phyloP scores from a whole-genome alignment of 768 basidiomycete genomes.

The Cubamyces lactineus region DNA sequence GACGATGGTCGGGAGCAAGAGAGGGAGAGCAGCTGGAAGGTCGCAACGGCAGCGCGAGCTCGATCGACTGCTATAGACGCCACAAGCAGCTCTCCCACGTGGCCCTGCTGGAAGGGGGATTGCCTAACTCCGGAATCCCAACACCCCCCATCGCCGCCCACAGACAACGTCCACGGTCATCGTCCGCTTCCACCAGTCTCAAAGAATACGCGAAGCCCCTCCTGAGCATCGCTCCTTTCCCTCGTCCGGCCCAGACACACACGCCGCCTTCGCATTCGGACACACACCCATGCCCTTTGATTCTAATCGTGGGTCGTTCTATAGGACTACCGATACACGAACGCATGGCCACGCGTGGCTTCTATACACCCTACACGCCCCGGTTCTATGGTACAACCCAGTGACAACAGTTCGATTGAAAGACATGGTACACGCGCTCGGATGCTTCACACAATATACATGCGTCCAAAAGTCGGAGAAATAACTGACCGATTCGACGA shows the following conservation, averaged over 20 bases:
- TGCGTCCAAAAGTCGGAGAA: conserved; percentile 9
- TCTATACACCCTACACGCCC: conserved; percentile 3
- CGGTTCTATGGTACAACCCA: conserved; percentile 10
- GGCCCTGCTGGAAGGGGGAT: neutral
- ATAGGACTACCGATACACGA: conserved; percentile 14
- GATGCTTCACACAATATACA: conserved; percentile 1
- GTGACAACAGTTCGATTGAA: conserved; percentile 11
- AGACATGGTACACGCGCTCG: conserved; percentile 1
- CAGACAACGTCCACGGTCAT: neutral
- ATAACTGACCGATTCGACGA: conserved; percentile 8
- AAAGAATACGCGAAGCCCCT: neutral
- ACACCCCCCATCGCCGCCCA: conserved; percentile 19
- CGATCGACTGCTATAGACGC: conserved; percentile 18
- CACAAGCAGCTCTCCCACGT: conserved; percentile 22
- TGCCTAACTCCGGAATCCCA: conserved; percentile 1
- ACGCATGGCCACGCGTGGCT: conserved; percentile 9
- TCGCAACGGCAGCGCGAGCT: conserved; percentile 18
- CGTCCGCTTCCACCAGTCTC: neutral
- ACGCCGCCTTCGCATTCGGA: conserved; percentile 1
- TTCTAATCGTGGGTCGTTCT: conserved; percentile 7
- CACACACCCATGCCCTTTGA: neutral
- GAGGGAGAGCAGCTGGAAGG: conserved; percentile 12
- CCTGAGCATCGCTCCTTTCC: neutral
- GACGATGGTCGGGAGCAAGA: conserved; percentile 17
- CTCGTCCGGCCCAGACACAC: neutral